These are phyloP conservation scores for Monosporozyma siamensis DNA, from an alignment of 805 yeast species.

Conservation along the genomic window DNA sequence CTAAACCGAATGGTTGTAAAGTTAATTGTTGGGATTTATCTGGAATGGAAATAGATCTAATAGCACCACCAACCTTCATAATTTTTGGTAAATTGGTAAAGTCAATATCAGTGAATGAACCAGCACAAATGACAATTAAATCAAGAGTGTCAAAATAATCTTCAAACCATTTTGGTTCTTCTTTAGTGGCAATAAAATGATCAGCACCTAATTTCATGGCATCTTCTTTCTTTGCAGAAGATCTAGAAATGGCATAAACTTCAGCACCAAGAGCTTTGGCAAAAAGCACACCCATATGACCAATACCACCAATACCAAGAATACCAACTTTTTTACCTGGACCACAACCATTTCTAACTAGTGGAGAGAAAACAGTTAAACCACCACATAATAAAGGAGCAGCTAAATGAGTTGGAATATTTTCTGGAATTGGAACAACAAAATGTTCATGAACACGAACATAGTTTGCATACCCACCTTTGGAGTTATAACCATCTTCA, in stretches of 20 bases:
- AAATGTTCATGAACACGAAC: slow-evolving; percentile 55
- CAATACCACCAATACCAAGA: slow-evolving; percentile 49
- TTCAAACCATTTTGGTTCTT: slow-evolving; percentile 35
- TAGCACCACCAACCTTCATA: slow-evolving; percentile 31
- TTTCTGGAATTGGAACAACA: slow-evolving; percentile 55
- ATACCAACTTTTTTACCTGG: slow-evolving; percentile 45
- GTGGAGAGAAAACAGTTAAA: slow-evolving; percentile 60
- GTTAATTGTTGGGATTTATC: slow-evolving; percentile 10
- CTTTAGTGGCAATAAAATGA: slow-evolving; percentile 46
- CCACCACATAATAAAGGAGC: slow-evolving; percentile 80
- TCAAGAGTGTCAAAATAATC: slow-evolving; percentile 34
- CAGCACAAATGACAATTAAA: slow-evolving; percentile 41
- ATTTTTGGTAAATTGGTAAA: slow-evolving; percentile 28
- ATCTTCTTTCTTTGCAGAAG: slow-evolving; percentile 39
- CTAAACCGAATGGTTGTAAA: slow-evolving; percentile 13
- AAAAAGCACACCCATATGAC: slow-evolving; percentile 47
- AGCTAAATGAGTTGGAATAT: slow-evolving; percentile 42
- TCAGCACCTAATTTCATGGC: slow-evolving; percentile 47
- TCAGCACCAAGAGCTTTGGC: slow-evolving; percentile 54
- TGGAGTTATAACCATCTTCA: slow-evolving; percentile 39
- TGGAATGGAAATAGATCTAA: slow-evolving; percentile 24
- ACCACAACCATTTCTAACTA: slow-evolving; percentile 43
- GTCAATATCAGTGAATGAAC: slow-evolving; percentile 34
- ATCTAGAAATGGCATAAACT: slow-evolving; percentile 49
- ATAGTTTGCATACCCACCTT: slow-evolving; percentile 63